Percentiles rank a stretch among this genome's conserved stretches.
These are phyloP conservation scores for Xylaria scruposa DNA, from an alignment of 495 filamentous ascomycete species.

Conservation along the genomic window DNA sequence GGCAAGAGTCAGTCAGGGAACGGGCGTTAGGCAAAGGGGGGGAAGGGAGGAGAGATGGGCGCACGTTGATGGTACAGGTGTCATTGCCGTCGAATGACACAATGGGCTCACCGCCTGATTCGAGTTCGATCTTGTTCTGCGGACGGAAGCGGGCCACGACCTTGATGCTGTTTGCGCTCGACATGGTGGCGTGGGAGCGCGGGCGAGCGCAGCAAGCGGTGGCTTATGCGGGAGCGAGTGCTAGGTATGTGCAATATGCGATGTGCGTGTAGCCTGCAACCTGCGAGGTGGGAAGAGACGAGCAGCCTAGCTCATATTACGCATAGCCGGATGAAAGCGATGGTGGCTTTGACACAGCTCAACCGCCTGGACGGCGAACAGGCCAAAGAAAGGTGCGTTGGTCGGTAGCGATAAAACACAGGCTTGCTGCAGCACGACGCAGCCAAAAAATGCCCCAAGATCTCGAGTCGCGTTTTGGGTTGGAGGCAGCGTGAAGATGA, in stretches of 20 bases:
- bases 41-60: conserved; percentile 42
- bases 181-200: conserved; percentile 51
- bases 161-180: conserved; percentile 65
- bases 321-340: conserved; percentile 16
- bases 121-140: conserved; percentile 90
- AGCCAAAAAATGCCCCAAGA: conserved; percentile 9
- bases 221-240: background rate
- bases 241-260: background rate
- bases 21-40: conserved; percentile 23
- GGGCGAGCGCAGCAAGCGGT: conserved; percentile 44
- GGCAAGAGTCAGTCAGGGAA: conserved; percentile 19
- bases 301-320: conserved; percentile 38
- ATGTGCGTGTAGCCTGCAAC: background rate
- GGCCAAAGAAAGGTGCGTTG: conserved; percentile 33
- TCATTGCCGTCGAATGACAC: conserved; percentile 88
- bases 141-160: conserved; percentile 98
- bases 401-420: conserved; percentile 18
- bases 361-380: conserved; percentile 40
- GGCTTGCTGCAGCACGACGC: background rate
- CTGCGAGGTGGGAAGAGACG: background rate
- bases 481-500: conserved; percentile 20
- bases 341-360: conserved; percentile 34
- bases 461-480: conserved; percentile 23
- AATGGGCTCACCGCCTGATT: conserved; percentile 88
- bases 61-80: conserved; percentile 84